phyloP scores from a whole-genome alignment of 2,329 filamentous ascomycete species.

The Fusarium bulbicola region DNA sequence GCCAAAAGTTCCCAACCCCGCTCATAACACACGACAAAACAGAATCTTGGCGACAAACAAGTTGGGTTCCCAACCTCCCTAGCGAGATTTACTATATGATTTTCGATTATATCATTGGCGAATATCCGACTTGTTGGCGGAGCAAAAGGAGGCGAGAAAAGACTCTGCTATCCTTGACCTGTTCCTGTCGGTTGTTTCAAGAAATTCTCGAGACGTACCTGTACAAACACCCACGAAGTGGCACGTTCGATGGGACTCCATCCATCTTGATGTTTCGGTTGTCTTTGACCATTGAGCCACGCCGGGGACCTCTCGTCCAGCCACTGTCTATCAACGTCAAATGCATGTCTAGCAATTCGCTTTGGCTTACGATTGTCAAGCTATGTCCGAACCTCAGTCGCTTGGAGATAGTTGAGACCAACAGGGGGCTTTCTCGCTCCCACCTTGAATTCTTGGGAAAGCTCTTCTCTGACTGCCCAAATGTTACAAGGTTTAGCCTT shows the following conservation, averaged over 20 bases:
- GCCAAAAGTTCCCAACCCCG: not conserved
- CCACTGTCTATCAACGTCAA: not conserved
- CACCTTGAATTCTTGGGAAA: not conserved
- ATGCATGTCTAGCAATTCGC: not conserved
- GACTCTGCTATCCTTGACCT: not conserved
- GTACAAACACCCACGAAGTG: not conserved
- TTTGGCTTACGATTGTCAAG: not conserved
- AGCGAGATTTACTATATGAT: constrained; percentile 9
- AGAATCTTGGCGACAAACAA: too few relatives aligned
- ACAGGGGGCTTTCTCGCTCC: too few relatives aligned
- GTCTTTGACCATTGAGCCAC: not conserved
- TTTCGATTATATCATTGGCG: not conserved
- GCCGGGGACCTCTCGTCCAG: not conserved
- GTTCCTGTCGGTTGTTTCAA: not conserved
- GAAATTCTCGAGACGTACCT: not conserved
- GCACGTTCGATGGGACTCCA: not conserved
- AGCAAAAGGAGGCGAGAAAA: not conserved
- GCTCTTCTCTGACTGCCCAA: not conserved
- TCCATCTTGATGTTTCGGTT: not conserved
- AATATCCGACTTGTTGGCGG: not conserved
- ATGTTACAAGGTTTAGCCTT: not conserved
- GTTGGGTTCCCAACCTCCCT: not conserved
- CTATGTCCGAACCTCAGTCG: not conserved
- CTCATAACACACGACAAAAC: not conserved
- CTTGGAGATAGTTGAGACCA: not conserved